A percentile compares a stretch with the other conserved stretches of the same genome.
Conservation (phyloP, 2,329 filamentous ascomycete species). For the Fusarium udum region DNA sequence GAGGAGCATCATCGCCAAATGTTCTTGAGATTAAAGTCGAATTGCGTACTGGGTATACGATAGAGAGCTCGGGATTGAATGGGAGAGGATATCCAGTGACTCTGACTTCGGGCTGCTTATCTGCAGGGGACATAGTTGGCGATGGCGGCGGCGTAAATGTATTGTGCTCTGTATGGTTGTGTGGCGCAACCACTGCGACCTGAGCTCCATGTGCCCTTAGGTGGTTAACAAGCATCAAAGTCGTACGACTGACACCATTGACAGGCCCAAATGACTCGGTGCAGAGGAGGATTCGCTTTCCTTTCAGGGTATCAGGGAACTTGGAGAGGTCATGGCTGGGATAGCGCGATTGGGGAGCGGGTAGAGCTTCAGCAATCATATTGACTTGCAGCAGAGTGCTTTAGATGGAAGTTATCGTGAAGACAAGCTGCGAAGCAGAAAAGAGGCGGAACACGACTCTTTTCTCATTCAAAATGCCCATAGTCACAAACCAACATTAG, state of each 20-base stretch:
- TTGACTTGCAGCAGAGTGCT: slow-evolving; percentile 3
- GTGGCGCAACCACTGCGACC: slow-evolving; percentile 73
- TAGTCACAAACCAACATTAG: background rate
- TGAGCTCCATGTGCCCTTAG: slow-evolving; percentile 70
- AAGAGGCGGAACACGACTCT: slow-evolving; percentile 32
- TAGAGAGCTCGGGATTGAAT: slow-evolving; percentile 76
- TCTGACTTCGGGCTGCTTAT: slow-evolving; percentile 61
- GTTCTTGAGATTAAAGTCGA: slow-evolving; percentile 68
- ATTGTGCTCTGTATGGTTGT: slow-evolving; percentile 64
- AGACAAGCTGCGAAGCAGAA: background rate
- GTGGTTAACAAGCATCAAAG: slow-evolving; percentile 74
- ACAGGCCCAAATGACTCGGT: slow-evolving; percentile 78
- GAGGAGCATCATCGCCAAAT: slow-evolving; percentile 60
- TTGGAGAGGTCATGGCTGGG: slow-evolving; percentile 52
- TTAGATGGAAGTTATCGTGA: background rate
- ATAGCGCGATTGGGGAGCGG: slow-evolving; percentile 9
- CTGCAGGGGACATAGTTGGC: slow-evolving; percentile 45
- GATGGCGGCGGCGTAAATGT: slow-evolving; percentile 59
- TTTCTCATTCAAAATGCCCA: slow-evolving; percentile 36
- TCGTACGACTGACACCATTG: slow-evolving; percentile 78
- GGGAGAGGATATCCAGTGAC: slow-evolving; percentile 73
- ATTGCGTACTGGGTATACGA: slow-evolving; percentile 74
- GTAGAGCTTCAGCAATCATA: slow-evolving; percentile 25
- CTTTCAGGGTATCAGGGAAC: slow-evolving; percentile 62
- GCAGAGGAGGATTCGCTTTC: slow-evolving; percentile 71